Evolutionary conservation across 2,329 filamentous ascomycete species (phyloP), one percentile per base, ranked within the genome.

Genomic region (Thermoascus crustaceus): DNA sequence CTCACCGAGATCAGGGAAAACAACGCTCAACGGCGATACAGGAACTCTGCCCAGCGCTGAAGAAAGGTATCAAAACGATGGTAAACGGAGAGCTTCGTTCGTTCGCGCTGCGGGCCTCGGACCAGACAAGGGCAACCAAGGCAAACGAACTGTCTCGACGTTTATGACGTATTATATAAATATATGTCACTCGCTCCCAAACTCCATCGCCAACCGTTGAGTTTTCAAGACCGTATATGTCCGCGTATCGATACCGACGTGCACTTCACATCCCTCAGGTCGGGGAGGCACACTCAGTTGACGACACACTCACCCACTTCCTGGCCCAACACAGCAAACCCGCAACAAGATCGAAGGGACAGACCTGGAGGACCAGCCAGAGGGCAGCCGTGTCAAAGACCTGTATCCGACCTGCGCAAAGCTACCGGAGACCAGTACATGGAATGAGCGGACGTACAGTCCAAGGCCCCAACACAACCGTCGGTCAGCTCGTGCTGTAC

Each of bases 121-220:
- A 18, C 26, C 26, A 17, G 18, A 18, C 26, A 29, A 29, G 26
- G 26, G 26, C 26, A 29, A 29, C 26, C 14, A 29, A 18, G 18
- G 18, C 25, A 18, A 29, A 17, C n/a, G n/a, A n/a, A n/a, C n/a
- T n/a, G n/a, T n/a, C n/a, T n/a, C n/a, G n/a, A 29, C 26, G 14
- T 29, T 4, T 17, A 10, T 29, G 18, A 9, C n/a, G 26, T 17
- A 16, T 18, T 29, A 16, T 16, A 7, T 7, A 16, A 17, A 13
- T 9, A 17, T 29, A 29, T 17, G 26, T 29, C 26, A 29, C 26
- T 29, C 26, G 18, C 26, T 29, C 26, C 26, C 26, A 17, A 29
- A 29, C 26, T 29, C 26, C 26, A 29, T 29, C 14, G 26, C 9
- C 26, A 29, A 29, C 26, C 26, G 26, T 29, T 29, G 26, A n/a